These are phyloP conservation scores for Fusarium bulbicola DNA, from an alignment of 2,329 filamentous ascomycete genomes.

Conservation along the genomic window DNA sequence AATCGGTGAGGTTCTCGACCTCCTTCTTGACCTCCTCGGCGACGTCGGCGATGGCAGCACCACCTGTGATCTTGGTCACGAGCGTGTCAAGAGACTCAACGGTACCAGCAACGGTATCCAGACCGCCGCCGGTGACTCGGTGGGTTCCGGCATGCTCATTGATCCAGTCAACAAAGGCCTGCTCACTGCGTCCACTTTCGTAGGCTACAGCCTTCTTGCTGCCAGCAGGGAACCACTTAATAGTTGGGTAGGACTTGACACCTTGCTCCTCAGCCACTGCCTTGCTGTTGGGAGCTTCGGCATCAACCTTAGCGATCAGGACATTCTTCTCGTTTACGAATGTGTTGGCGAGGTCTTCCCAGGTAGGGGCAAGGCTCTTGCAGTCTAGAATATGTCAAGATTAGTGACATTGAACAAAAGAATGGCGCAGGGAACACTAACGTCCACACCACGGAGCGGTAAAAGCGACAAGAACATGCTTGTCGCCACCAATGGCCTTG, in stretches of 20 bases:
- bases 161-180: constrained; percentile 79
- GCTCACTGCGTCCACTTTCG: constrained; percentile 78
- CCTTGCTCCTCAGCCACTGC: constrained; percentile 78
- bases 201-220: constrained; percentile 77
- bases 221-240: constrained; percentile 95
- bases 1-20: constrained; percentile 70
- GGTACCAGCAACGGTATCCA: constrained; percentile 82
- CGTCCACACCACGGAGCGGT: constrained; percentile 99
- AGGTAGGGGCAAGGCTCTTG: constrained; percentile 90
- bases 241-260: constrained; percentile 90
- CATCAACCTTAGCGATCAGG: constrained; percentile 93
- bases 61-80: constrained; percentile 76
- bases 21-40: constrained; percentile 77
- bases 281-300: constrained; percentile 88
- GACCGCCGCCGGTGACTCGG: constrained; percentile 81
- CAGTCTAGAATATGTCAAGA: constrained; percentile 72
- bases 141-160: constrained; percentile 91
- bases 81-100: constrained; percentile 81
- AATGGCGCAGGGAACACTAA: constrained; percentile 62
- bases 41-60: constrained; percentile 69
- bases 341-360: constrained; percentile 86
- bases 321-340: constrained; percentile 82
- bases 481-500: constrained; percentile 80
- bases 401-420: constrained; percentile 6
- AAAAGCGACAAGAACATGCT: constrained; percentile 94